These are phyloP conservation scores for Rhizoctonia solani DNA, from an alignment of 1,284 basidiomycete species.

Conservation along the genomic window DNA sequence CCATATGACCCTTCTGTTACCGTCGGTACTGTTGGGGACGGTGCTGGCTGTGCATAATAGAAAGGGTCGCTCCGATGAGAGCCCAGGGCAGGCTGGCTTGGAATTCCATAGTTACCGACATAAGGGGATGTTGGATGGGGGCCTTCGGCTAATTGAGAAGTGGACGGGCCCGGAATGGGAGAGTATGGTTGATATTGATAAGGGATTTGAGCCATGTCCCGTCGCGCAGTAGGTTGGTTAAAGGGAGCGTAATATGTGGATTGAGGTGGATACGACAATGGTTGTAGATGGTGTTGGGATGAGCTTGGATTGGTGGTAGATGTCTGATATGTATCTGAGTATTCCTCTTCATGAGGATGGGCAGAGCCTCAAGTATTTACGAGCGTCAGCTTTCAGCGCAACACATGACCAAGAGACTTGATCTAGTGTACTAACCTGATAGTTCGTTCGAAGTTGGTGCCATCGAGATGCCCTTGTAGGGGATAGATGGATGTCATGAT, in stretches of 20 bases:
- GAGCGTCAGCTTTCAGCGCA: constrained; percentile 29
- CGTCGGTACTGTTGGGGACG: neutral
- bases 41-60: constrained; percentile 21
- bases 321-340: constrained; percentile 3
- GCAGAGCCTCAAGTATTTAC: neutral
- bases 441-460: constrained; percentile 18
- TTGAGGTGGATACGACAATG: constrained; percentile 5
- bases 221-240: constrained; percentile 4
- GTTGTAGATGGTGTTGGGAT: constrained; percentile 6
- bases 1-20: constrained; percentile 15
- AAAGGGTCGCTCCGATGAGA: constrained; percentile 3
- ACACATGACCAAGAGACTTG: neutral
- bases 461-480: constrained; percentile 20
- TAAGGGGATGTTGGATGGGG: neutral
- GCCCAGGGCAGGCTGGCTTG: neutral
- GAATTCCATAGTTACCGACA: neutral
- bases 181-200: constrained; percentile 22
- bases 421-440: constrained; percentile 11
- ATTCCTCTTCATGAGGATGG: constrained; percentile 20
- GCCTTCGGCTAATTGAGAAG: neutral
- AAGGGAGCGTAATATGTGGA: constrained; percentile 4
- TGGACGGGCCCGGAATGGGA: constrained; percentile 2
- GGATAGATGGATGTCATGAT: constrained; percentile 5
- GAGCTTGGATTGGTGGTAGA: constrained; percentile 3
- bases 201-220: constrained; percentile 12